Base-by-base conservation (phyloP, 2,329 filamentous ascomycete species). In the Mollisiaceae sp. region DNA sequence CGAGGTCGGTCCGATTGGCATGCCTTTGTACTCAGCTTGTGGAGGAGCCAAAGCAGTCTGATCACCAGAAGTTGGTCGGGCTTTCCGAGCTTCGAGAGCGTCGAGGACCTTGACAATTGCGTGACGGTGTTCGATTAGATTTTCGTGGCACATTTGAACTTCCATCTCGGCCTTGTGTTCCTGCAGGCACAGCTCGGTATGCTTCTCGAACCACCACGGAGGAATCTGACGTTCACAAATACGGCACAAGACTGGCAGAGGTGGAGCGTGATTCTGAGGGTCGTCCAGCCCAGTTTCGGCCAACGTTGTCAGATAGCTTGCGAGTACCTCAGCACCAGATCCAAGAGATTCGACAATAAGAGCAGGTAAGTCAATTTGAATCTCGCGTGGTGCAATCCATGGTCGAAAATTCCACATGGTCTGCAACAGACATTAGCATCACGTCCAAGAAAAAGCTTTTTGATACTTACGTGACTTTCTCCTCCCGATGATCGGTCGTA, bases 391-490 rank as follows among this genome's bases (percentile, higher is more conserved):
- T 47, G 90, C 86, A 47, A 93, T 89, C 79, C 93, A 97, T 2
- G 94, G 95, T 70, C 95, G 91, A 71, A 99, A 88, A 93, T 99
- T 99, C 95, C 95, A 99, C 96, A 99, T 99, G 20, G 93, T 97
- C 92, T 97, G 73, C 60, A 66, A 62, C 57, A 20, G 11, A 56
- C 67, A 71, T 79, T 65, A 79, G 75, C 70, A 72, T 67, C 47
- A 54, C 27, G 8, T 35, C 27, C 24, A 18, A 24, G 14, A 54
- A 22, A 54, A 4, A 8, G 8, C 11, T 32, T 5, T 54, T 8
- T n/a, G 35, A 64, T 63, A 85, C 91, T 83, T 86, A 96, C 93
- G 83, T 98, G 94, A 75, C 92, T 95, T 77, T 95, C 92, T 63
- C 89, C 91, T 60, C 93, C 93, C 43, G 93, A 92, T 14, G 91